A percentile compares a stretch with the other conserved stretches of the same genome.
These are phyloP conservation scores for Parietichytrium sp. DNA, from an alignment of 108 stramenopile species.

Conservation along the genomic window DNA sequence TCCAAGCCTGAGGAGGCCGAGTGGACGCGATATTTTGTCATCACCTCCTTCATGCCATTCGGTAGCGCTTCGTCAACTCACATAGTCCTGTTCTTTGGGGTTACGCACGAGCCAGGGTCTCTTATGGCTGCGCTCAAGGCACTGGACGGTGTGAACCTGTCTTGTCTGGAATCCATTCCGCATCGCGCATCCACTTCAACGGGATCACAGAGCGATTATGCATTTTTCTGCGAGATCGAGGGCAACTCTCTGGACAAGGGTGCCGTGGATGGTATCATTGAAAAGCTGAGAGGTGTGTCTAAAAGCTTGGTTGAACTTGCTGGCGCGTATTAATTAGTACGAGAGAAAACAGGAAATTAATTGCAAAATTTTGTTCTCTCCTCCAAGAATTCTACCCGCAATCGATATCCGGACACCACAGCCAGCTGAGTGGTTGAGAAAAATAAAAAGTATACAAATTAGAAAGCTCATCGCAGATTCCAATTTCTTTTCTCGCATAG, in stretches of 20 bases:
- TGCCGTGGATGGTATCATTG: not conserved
- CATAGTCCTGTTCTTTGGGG: conserved; percentile 16
- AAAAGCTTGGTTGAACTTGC: too few species aligned
- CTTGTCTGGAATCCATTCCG: conserved; percentile 28
- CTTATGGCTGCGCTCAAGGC: not conserved
- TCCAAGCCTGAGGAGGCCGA: not conserved
- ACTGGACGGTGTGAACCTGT: conserved; percentile 22
- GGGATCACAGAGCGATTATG: not conserved
- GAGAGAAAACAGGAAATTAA: too few species aligned
- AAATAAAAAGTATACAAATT: too few species aligned
- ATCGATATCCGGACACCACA: too few species aligned
- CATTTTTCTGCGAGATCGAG: conserved; percentile 36
- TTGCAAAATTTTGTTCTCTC: too few species aligned
- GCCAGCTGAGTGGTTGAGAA: too few species aligned
- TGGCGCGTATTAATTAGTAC: too few species aligned
- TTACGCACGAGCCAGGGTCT: conserved; percentile 7
- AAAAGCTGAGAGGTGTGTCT: not conserved
- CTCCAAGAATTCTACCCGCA: too few species aligned
- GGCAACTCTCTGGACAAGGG: conserved; percentile 1
- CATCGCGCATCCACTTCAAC: too few species aligned
- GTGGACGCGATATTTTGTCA: conserved; percentile 21
- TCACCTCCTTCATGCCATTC: not conserved
- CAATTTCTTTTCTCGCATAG: too few species aligned
- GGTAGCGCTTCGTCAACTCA: not conserved
- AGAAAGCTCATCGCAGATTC: too few species aligned